phyloP scores from a whole-genome alignment of 1,139 yeast species.

The Lodderomyces margitis region DNA sequence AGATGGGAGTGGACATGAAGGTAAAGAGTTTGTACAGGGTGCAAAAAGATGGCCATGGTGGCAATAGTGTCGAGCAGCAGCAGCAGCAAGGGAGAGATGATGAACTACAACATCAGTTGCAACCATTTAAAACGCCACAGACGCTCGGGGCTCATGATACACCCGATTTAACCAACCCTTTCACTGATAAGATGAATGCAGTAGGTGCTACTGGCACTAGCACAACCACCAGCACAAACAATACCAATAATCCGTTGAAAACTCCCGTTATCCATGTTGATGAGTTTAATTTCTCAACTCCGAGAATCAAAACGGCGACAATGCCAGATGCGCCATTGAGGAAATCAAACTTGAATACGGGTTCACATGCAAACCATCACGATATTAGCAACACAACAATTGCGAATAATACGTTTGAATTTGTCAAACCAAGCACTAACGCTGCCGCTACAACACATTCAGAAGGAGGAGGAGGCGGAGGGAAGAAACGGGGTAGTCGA shows the following conservation, averaged over 20 bases:
- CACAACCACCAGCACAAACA: too few relatives aligned
- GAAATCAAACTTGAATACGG: constrained; percentile 29
- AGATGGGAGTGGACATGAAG: constrained; percentile 65
- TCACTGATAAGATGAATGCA: constrained; percentile 15
- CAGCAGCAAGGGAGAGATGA: constrained; percentile 7
- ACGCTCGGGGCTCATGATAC: constrained; percentile 1
- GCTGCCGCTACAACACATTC: not conserved
- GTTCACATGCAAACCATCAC: constrained; percentile 9
- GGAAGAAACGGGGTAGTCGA: constrained; percentile 24
- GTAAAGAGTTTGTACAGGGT: constrained; percentile 58
- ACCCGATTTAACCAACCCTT: constrained; percentile 25
- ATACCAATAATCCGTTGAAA: constrained; percentile 4
- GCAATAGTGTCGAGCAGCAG: not conserved
- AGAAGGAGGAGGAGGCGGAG: constrained; percentile 6
- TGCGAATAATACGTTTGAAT: constrained; percentile 21
- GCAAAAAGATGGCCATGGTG: constrained; percentile 8
- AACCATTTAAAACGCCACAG: constrained; percentile 3
- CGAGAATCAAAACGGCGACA: constrained; percentile 40
- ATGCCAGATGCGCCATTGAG: constrained; percentile 58
- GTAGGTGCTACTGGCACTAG: not conserved
- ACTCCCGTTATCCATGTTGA: constrained; percentile 20
- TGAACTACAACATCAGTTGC: not conserved
- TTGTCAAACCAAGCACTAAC: constrained; percentile 32
- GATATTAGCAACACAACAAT: constrained; percentile 8
- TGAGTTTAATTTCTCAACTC: constrained; percentile 41